A percentile compares a stretch with the other conserved stretches of the same genome.
These are phyloP conservation scores for Ophiostoma australiae DNA, from an alignment of 2,329 filamentous ascomycete species.

Conservation along the genomic window DNA sequence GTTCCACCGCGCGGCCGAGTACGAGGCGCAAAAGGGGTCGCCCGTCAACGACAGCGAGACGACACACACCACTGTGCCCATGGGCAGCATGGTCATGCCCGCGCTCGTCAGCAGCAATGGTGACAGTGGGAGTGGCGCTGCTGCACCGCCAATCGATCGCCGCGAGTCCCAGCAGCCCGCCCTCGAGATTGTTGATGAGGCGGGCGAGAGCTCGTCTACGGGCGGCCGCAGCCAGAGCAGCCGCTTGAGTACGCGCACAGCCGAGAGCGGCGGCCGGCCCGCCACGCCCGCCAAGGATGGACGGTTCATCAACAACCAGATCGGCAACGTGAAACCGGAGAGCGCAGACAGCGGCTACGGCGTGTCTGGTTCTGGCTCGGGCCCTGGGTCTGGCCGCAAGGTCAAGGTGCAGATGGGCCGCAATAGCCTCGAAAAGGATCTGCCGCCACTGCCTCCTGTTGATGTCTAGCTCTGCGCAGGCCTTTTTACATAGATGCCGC, in stretches of 20 bases:
- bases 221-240: slow-evolving; percentile 55
- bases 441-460: slow-evolving; percentile 50
- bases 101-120: neutral
- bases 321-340: slow-evolving; percentile 39
- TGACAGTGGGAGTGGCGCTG: neutral
- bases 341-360: slow-evolving; percentile 48
- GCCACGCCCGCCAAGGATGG: slow-evolving; percentile 42
- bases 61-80: slow-evolving; percentile 12
- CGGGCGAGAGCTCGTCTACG: slow-evolving; percentile 68
- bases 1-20: slow-evolving; percentile 40
- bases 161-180: slow-evolving; percentile 50
- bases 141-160: slow-evolving; percentile 37
- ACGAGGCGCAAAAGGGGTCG: slow-evolving; percentile 35
- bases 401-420: slow-evolving; percentile 43
- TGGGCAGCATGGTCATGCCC: slow-evolving; percentile 16
- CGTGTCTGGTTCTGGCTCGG: slow-evolving; percentile 31
- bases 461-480: slow-evolving; percentile 16
- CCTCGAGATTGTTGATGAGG: slow-evolving; percentile 85
- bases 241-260: slow-evolving; percentile 30
- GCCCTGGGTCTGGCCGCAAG: slow-evolving; percentile 31
- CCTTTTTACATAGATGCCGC: slow-evolving; percentile 19
- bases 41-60: slow-evolving; percentile 9
- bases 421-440: slow-evolving; percentile 56
- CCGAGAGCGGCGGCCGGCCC: slow-evolving; percentile 36
- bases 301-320: slow-evolving; percentile 26